Evolutionary conservation across 148 eudicot genomes (phyloP).

Genomic region (Heliamphora exappendiculata): DNA sequence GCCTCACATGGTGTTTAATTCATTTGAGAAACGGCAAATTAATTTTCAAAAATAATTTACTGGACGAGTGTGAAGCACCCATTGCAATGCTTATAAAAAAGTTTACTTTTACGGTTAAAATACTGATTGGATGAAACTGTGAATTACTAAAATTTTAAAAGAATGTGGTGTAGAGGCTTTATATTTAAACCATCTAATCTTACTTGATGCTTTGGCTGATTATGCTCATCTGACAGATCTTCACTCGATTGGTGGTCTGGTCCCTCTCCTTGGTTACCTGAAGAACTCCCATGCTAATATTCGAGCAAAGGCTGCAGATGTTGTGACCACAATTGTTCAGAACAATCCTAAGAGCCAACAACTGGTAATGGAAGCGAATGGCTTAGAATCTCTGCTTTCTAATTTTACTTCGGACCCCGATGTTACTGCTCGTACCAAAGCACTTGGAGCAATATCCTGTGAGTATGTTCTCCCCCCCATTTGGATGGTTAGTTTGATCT

Average conservation of each 20-base stretch:
- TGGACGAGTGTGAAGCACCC: background rate
- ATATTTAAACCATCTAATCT: background rate
- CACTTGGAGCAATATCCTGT: constrained; percentile 94
- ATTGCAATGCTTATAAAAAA: background rate
- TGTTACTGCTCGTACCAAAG: constrained; percentile 59
- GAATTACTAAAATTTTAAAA: background rate
- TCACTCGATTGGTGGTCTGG: constrained; percentile 82
- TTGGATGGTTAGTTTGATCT: background rate
- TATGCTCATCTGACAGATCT: constrained; percentile 47
- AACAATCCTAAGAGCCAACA: constrained; percentile 92
- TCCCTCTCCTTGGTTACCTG: constrained; percentile 69
- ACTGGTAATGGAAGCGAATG: constrained; percentile 87
- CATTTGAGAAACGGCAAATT: background rate
- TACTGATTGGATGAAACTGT: background rate
- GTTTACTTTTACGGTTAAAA: background rate
- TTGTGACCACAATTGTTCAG: constrained; percentile 82
- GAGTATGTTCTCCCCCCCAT: constrained; percentile 20
- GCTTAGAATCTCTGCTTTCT: constrained; percentile 62
- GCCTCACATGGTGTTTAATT: background rate
- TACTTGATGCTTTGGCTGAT: constrained; percentile 7
- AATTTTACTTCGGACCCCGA: constrained; percentile 81
- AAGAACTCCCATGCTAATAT: constrained; percentile 71
- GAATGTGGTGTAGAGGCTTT: background rate
- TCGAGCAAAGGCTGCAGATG: constrained; percentile 97
- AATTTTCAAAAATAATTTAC: background rate